These are phyloP conservation scores for Suillus weaverae DNA, from an alignment of 768 basidiomycete species.

Conservation along the genomic window DNA sequence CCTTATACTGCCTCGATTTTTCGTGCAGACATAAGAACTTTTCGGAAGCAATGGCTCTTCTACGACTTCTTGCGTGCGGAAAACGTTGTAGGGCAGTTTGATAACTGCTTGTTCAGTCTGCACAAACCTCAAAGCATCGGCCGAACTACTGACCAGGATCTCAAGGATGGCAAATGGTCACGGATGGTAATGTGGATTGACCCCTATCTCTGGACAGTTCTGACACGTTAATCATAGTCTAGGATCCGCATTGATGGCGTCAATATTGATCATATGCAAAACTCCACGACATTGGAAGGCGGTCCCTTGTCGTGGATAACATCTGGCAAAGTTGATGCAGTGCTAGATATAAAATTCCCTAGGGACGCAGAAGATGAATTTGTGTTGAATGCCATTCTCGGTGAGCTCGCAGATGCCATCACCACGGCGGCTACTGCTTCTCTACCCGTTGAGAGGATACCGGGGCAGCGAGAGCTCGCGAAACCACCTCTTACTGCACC, in stretches of 20 bases:
- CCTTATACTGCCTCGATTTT: conserved; percentile 94
- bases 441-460: conserved; percentile 60
- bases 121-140: conserved; percentile 97
- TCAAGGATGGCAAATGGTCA: conserved; percentile 81
- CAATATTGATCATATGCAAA: conserved; percentile 92
- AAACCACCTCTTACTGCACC: conserved; percentile 85
- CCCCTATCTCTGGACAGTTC: neutral
- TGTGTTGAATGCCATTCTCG: conserved; percentile 78
- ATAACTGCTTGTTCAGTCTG: conserved; percentile 95
- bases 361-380: conserved; percentile 69
- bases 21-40: conserved; percentile 78
- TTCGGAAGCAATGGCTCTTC: conserved; percentile 94
- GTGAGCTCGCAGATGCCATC: conserved; percentile 89
- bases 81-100: conserved; percentile 94
- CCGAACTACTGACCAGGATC: conserved; percentile 81
- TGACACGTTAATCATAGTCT: conserved; percentile 49
- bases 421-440: conserved; percentile 57
- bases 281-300: conserved; percentile 75
- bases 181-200: conserved; percentile 70
- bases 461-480: conserved; percentile 83
- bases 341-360: conserved; percentile 97
- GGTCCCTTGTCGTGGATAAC: conserved; percentile 95
- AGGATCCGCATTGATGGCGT: conserved; percentile 97
- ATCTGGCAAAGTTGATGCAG: conserved; percentile 94
- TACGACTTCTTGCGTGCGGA: conserved; percentile 91